Evolutionary conservation across 192 early-diverging fungal genomes (phyloP).

Genomic region (Podila epicladia): DNA sequence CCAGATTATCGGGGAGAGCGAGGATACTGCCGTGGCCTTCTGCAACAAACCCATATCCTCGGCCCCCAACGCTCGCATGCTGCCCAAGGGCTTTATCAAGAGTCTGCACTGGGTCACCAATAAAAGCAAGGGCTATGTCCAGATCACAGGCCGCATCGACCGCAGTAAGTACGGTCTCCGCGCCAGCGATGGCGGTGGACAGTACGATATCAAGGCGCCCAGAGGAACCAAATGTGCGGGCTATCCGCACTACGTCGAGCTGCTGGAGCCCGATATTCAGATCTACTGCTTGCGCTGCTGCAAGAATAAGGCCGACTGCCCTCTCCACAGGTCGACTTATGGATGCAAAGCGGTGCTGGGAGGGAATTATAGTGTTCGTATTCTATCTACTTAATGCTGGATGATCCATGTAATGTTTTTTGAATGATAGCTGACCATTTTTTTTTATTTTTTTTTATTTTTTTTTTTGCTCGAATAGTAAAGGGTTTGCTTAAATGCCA

Average conservation of each 20-base stretch:
- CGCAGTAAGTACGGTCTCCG: conserved; percentile 43
- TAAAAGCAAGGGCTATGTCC: conserved; percentile 47
- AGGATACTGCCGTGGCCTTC: conserved; percentile 39
- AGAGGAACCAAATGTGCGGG: conserved; percentile 45
- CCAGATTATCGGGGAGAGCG: conserved; percentile 32
- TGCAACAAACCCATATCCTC: conserved; percentile 31
- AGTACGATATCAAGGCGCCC: conserved; percentile 59
- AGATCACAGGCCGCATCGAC: conserved; percentile 63
- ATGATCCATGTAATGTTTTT: too few species aligned
- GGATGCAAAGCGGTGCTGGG: conserved; percentile 33
- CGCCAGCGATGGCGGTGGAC: conserved; percentile 60
- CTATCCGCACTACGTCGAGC: conserved; percentile 51
- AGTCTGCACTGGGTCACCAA: conserved; percentile 48
- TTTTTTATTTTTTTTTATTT: too few species aligned
- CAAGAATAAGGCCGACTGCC: conserved; percentile 29
- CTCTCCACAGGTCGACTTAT: conserved; percentile 15
- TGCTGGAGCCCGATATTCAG: conserved; percentile 51
- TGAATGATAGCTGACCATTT: too few species aligned
- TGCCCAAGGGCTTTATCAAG: conserved; percentile 55
- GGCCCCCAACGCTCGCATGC: conserved; percentile 46
- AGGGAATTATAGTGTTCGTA: conserved; percentile 19
- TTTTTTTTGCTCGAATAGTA: too few species aligned
- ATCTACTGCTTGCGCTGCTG: conserved; percentile 62
- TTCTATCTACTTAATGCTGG: too few species aligned
- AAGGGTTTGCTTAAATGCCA: too few species aligned